Conservation (phyloP, 164 flowering plant genomes). For the Aristolochia contorta region DNA sequence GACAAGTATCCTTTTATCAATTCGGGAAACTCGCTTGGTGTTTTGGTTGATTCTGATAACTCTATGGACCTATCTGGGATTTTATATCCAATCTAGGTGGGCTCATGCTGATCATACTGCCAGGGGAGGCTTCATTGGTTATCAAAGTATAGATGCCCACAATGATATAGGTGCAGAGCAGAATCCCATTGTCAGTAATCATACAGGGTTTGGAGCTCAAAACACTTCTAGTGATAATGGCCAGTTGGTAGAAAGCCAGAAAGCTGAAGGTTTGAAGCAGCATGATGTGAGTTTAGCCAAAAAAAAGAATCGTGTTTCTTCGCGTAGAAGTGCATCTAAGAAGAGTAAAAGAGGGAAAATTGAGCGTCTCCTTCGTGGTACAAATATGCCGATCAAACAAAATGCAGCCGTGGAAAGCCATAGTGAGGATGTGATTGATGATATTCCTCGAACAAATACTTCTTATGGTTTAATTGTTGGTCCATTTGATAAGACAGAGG, state of each 20-base stretch:
- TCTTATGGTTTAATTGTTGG: slow-evolving; percentile 82
- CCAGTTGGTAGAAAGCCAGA: slow-evolving; percentile 7
- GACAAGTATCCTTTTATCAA: slow-evolving; percentile 39
- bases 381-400: slow-evolving; percentile 21
- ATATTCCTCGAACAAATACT: slow-evolving; percentile 55
- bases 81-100: slow-evolving; percentile 91
- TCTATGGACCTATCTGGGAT: slow-evolving; percentile 92
- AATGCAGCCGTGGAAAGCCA: slow-evolving; percentile 23
- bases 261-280: slow-evolving; percentile 9
- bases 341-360: slow-evolving; percentile 28
- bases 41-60: slow-evolving; percentile 85
- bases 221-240: slow-evolving; percentile 10
- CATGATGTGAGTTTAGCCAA: slow-evolving; percentile 29
- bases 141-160: slow-evolving; percentile 29
- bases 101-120: slow-evolving; percentile 64
- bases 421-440: slow-evolving; percentile 31
- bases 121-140: slow-evolving; percentile 42
- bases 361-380: slow-evolving; percentile 33
- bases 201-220: slow-evolving; percentile 9
- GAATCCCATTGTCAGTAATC: slow-evolving; percentile 22
- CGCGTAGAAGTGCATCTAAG: slow-evolving; percentile 22
- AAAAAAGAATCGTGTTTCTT: slow-evolving; percentile 23
- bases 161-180: slow-evolving; percentile 11
- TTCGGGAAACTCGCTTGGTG: slow-evolving; percentile 52
- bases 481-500: slow-evolving; percentile 76